Percentiles rank a stretch among this genome's conserved stretches.
These are phyloP conservation scores for Colletotrichum sp. DNA, from an alignment of 2,329 filamentous ascomycete genomes.

Conservation along the genomic window DNA sequence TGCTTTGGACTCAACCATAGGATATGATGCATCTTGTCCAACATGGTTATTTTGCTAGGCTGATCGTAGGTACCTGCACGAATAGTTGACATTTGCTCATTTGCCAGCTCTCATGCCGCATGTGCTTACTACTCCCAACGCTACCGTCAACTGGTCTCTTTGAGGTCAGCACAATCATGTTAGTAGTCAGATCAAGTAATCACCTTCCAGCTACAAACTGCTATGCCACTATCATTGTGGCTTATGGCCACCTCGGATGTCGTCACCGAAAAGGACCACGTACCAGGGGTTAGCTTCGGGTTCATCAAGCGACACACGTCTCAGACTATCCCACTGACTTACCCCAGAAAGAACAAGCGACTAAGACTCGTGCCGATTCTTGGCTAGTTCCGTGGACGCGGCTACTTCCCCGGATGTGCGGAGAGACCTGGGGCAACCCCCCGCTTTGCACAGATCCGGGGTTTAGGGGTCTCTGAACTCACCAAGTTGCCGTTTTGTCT, in stretches of 20 bases:
- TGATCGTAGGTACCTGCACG: too few relatives aligned
- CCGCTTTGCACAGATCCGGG: background rate
- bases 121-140: too few relatives aligned
- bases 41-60: too few relatives aligned
- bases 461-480: background rate
- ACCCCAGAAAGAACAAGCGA: background rate
- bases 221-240: too few relatives aligned
- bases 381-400: background rate
- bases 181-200: too few relatives aligned
- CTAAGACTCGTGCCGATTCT: background rate
- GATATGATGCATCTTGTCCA: too few relatives aligned
- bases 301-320: background rate
- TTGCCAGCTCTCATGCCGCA: too few relatives aligned
- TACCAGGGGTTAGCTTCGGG: background rate
- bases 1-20: too few relatives aligned
- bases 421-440: background rate
- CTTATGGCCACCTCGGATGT: background rate
- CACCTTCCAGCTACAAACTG: too few relatives aligned
- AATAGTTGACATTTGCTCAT: too few relatives aligned
- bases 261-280: fast-evolving
- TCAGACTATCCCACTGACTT: fast-evolving
- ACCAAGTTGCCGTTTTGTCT: background rate
- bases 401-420: background rate
- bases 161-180: too few relatives aligned
- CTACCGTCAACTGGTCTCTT: too few relatives aligned